These are phyloP conservation scores for Plasmodium falciparum DNA, from an alignment of 169 alveolate genomes.

Conservation along the genomic window DNA sequence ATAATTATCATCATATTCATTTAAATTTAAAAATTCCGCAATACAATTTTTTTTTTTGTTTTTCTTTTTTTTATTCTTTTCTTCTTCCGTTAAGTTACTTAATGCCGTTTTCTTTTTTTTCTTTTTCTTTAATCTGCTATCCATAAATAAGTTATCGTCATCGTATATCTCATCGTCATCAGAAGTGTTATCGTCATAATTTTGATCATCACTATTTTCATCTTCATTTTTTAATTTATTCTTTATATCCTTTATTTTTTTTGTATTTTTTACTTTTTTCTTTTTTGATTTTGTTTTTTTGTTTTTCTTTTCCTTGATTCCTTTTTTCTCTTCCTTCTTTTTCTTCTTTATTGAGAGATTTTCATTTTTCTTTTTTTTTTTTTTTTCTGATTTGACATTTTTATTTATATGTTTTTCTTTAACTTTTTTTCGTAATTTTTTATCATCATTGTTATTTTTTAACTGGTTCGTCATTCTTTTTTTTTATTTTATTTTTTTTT, in stretches of 20 bases:
- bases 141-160: constrained; percentile 68
- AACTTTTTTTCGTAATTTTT: neutral
- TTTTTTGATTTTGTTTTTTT: constrained; percentile 41
- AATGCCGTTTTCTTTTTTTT: constrained; percentile 2
- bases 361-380: neutral
- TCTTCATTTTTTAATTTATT: neutral
- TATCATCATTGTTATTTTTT: neutral
- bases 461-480: no score
- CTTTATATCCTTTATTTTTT: neutral
- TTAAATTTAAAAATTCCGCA: constrained; percentile 2
- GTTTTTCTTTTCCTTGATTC: neutral
- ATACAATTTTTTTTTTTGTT: neutral
- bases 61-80: neutral
- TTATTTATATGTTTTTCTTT: neutral
- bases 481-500: no score
- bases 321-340: constrained; percentile 6
- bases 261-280: neutral
- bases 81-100: neutral
- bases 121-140: constrained; percentile 25
- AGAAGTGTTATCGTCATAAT: neutral
- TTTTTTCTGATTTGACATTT: neutral
- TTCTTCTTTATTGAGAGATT: neutral
- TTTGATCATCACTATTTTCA: neutral
- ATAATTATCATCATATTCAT: constrained; percentile 10
- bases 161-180: constrained; percentile 38